Evolutionary conservation across 2,329 filamentous ascomycete genomes (phyloP), one percentile per base, ranked within the genome.

Genomic region (Clonostachys byssicola): DNA sequence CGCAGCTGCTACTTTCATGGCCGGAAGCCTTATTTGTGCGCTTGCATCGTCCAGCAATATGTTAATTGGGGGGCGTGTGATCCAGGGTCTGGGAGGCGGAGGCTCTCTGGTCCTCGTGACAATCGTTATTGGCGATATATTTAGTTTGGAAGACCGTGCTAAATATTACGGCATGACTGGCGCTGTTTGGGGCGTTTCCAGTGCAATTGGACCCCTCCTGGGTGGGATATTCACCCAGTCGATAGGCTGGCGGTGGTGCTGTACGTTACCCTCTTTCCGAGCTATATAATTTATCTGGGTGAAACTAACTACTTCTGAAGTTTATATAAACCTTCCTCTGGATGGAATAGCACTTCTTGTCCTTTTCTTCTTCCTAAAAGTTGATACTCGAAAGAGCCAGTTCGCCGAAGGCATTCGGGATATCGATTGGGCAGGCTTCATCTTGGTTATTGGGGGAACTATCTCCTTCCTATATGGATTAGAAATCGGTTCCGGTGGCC

Each of bases 381-480:
- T 84, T 17, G 72, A 82, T 47, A 82, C 75, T 2, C 79, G 79
- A 2, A 74, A 68, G 43, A 81, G 80, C 1, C 73, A 76, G 0
- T 56, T 84, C 2, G 56, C 66, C 66, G 5, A 76, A 40, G 80
- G 80, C 1, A 59, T 85, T 5, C 76, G 77, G 50, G 75, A 77
- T 0, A 61, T 73, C 10, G 70, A 73, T 49, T 73, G 69, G 68
- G 41, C 58, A 17, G 83, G 83, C 4, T 77, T 74, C 2, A 52
- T 81, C 12, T 64, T 72, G 1, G 75, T 87, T 54, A 70, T 83
- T 14, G 73, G 73, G 33, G 77, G 74, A 5, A 79, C 77, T 0
- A 64, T 83, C 39, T 80, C 82, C 72, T 68, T 84, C 43, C 68
- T 84, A 8, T 73, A 83, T 33, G 81, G 80, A n/a, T 69, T 86